phyloP scores from a whole-genome alignment of 768 basidiomycete genomes.

The Lactarius psammicola region DNA sequence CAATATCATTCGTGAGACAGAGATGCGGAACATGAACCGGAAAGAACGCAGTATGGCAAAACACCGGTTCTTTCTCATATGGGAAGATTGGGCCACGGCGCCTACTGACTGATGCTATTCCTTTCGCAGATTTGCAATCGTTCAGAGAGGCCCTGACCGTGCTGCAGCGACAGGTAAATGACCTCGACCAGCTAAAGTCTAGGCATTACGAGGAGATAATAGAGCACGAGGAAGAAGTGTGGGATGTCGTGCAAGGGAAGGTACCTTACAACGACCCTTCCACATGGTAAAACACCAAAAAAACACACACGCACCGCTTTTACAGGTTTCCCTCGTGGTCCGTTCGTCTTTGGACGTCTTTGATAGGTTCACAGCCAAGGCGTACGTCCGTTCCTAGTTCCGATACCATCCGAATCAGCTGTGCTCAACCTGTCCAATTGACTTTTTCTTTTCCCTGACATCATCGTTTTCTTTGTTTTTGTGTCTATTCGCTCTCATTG shows the following conservation, averaged over 20 bases:
- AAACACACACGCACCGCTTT: neutral
- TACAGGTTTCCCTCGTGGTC: slow-evolving; percentile 73
- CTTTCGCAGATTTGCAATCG: slow-evolving; percentile 71
- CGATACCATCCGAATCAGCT: neutral
- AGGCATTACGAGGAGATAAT: slow-evolving; percentile 86
- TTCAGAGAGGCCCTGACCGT: slow-evolving; percentile 82
- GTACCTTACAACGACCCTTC: slow-evolving; percentile 38
- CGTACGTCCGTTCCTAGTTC: slow-evolving; percentile 52
- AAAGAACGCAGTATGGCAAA: slow-evolving; percentile 73
- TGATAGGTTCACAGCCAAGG: slow-evolving; percentile 81
- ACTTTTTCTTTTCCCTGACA: slow-evolving; percentile 16
- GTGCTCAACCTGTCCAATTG: neutral
- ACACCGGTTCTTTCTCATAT: slow-evolving; percentile 5
- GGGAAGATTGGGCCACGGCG: neutral
- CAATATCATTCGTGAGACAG: slow-evolving; percentile 78
- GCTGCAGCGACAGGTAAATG: slow-evolving; percentile 87
- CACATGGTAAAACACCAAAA: neutral
- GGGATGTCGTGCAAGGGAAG: slow-evolving; percentile 88
- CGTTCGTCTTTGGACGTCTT: slow-evolving; percentile 92
- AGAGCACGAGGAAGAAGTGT: slow-evolving; percentile 94
- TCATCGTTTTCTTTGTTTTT: neutral
- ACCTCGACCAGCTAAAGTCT: slow-evolving; percentile 81
- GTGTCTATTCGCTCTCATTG: slow-evolving; percentile 7
- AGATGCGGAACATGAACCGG: slow-evolving; percentile 78
- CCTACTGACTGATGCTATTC: slow-evolving; percentile 10